A percentile compares a stretch with the other conserved stretches of the same genome.
These are phyloP conservation scores for Yamadazyma kitorensis DNA, from an alignment of 805 yeast species.

Conservation along the genomic window DNA sequence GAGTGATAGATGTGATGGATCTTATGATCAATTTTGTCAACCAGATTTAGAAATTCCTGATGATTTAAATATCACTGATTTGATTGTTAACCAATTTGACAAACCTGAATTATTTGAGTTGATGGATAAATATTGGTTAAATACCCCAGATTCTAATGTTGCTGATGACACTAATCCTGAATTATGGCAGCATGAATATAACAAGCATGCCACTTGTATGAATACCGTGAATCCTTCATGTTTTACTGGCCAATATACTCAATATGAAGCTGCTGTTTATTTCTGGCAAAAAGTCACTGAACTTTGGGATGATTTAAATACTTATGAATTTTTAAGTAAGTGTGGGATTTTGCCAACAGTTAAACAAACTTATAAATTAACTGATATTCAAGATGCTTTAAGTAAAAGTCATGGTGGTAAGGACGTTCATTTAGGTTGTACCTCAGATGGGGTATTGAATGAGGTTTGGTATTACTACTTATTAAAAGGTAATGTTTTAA, in stretches of 20 bases:
- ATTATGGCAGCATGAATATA: conserved; percentile 89
- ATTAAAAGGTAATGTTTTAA: conserved; percentile 67
- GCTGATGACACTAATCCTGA: conserved; percentile 45
- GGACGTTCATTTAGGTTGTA: conserved; percentile 61
- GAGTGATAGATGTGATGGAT: conserved; percentile 68
- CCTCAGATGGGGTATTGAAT: conserved; percentile 41
- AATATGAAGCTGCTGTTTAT: conserved; percentile 27
- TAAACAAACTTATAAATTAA: conserved; percentile 52
- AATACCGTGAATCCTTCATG: conserved; percentile 73
- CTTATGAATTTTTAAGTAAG: conserved; percentile 60
- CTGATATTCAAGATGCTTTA: conserved; percentile 54
- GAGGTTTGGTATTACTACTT: conserved; percentile 82
- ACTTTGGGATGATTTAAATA: conserved; percentile 38
- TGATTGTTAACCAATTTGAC: conserved; percentile 32
- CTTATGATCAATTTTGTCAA: conserved; percentile 78
- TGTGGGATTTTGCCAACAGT: conserved; percentile 72
- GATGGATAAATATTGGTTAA: conserved; percentile 60
- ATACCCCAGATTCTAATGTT: conserved; percentile 58
- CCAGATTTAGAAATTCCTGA: conserved; percentile 47
- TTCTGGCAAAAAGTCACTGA: conserved; percentile 29
- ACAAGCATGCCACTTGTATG: conserved; percentile 93
- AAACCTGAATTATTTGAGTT: conserved; percentile 53
- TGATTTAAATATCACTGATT: conserved; percentile 33
- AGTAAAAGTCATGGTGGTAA: conserved; percentile 47
- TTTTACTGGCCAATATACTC: conserved; percentile 38